phyloP scores from a whole-genome alignment of 164 flowering plant genomes.

The Vitis labrusca region DNA sequence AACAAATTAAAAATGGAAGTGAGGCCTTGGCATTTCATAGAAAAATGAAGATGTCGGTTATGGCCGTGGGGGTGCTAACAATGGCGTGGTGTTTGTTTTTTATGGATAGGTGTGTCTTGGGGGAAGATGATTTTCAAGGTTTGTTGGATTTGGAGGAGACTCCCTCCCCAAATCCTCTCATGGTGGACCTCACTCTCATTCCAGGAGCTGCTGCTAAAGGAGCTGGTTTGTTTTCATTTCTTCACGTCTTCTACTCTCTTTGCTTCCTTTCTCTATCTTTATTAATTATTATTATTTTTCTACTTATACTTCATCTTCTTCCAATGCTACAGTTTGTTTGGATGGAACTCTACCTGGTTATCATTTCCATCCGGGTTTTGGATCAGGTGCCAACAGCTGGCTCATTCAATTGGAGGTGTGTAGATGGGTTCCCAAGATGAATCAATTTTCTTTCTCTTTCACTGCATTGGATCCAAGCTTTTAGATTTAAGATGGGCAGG shows the following conservation, averaged over 20 bases:
- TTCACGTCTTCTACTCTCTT: background rate
- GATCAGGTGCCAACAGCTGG: conserved; percentile 89
- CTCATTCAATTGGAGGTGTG: conserved; percentile 88
- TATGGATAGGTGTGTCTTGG: background rate
- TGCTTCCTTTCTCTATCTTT: background rate
- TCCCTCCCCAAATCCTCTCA: conserved; percentile 21
- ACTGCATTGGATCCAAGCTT: background rate
- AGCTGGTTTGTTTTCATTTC: conserved; percentile 36
- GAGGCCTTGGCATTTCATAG: too few species aligned
- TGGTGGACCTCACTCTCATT: conserved; percentile 54
- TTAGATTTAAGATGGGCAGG: too few species aligned
- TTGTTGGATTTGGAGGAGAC: conserved; percentile 11
- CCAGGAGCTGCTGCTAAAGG: conserved; percentile 51
- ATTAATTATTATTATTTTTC: conserved; percentile 2
- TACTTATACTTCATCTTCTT: conserved; percentile 1
- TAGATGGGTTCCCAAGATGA: background rate
- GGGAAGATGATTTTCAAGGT: too few species aligned
- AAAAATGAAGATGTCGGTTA: too few species aligned
- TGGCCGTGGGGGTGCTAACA: too few species aligned
- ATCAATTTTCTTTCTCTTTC: background rate
- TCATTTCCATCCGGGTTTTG: conserved; percentile 72
- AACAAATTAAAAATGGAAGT: too few species aligned
- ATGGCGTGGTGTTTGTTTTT: background rate
- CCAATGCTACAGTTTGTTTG: conserved; percentile 65
- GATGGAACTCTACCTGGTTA: conserved; percentile 93